Evolutionary conservation across 257 asterid genomes (phyloP).

Genomic region (Fraxinus pennsylvanica): DNA sequence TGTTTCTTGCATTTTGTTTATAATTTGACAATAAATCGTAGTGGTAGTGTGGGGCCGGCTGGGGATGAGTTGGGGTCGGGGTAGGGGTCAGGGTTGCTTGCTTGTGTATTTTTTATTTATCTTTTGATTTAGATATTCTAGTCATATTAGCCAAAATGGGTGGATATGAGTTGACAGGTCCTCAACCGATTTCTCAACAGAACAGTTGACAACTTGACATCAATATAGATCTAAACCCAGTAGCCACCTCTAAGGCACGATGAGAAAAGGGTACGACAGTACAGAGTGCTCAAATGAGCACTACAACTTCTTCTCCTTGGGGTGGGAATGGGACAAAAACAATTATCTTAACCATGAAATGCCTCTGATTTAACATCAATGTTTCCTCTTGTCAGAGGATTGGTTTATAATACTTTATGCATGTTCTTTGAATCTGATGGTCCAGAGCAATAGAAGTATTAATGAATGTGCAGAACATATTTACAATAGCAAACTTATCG

Average conservation of each 20-base stretch:
- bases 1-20: neutral
- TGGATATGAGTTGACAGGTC: neutral
- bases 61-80: neutral
- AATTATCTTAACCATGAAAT: neutral
- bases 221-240: neutral
- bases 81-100: neutral
- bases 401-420: neutral
- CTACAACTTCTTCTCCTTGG: neutral
- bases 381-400: neutral
- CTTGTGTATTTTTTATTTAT: neutral
- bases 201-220: neutral
- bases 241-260: neutral
- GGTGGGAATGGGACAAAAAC: neutral
- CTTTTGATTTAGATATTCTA: neutral
- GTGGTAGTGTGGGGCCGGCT: neutral
- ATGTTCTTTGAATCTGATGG: neutral
- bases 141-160: neutral
- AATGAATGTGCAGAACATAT: neutral
- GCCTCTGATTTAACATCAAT: neutral
- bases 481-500: neutral
- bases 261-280: neutral
- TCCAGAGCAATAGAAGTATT: neutral
- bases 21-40: constrained; percentile 1
- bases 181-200: neutral
- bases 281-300: neutral